Evolutionary conservation across 2,329 filamentous ascomycete species (phyloP), one percentile per base, ranked within the genome.

Genomic region (Sporothrix variecibatus): DNA sequence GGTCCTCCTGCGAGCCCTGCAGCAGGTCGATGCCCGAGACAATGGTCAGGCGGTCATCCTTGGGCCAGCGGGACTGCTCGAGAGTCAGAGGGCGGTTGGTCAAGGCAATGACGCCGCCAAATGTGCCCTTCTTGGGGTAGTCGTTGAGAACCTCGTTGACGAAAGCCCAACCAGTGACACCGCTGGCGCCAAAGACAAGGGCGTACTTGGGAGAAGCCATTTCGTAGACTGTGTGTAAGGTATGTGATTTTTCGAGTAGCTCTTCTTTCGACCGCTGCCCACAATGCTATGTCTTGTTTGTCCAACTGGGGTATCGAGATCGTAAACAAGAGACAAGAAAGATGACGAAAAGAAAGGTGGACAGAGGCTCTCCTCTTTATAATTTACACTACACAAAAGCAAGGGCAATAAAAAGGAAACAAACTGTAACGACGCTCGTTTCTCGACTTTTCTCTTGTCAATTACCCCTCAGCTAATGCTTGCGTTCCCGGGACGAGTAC

Each of bases 11-110:
- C n/a, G 68, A 79, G 23, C 81, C 80, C 38, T 81, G 75, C 15
- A 85, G 80, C 12, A 85, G 78, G 76, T 85, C 82, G 74, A 85
- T 82, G 11, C 83, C 83, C 26, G 81, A 82, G 2, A 84, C 81
- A 65, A 85, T 80, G 65, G 83, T 80, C 56, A 85, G 75, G 26
- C 83, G 80, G 12, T 80, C 75, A 75, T 84, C 82, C 2, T 80
- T 76, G 15, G 83, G 82, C 82, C 83, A 85, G 15, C 80, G 75
- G 6, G 81, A 78, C 73, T 80, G 78, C 67, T 80, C 78, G 23
- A 78, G 78, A 7, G 75, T 77, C 67, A 81, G 72, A 2, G 78
- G 77, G 23, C 78, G 75, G 72, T 79, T 79, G 20, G 78, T 78
- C 65, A 78, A 69, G 34, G 77, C 78, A 34, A 77, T 69, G 40